Conservation (phyloP, 2,329 filamentous ascomycete genomes). For the Neofusicoccum parvum region DNA sequence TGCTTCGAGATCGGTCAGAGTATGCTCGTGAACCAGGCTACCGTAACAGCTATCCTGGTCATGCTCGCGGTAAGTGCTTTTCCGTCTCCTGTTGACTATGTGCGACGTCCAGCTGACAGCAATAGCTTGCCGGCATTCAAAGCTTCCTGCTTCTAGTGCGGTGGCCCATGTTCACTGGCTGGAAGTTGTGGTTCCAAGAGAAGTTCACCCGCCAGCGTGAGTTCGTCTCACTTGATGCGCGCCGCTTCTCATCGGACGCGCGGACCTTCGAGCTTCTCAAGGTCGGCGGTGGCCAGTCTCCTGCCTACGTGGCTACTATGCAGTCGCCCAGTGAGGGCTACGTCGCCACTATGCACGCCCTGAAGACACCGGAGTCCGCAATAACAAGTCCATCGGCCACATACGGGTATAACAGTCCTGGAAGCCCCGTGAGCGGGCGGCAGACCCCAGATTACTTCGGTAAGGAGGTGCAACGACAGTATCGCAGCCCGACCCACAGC, state of each 20-base stretch:
- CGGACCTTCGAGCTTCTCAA: constrained; percentile 40
- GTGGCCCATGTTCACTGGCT: constrained; percentile 82
- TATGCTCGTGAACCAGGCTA: constrained; percentile 73
- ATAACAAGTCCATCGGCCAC: constrained; percentile 16
- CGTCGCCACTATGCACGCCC: constrained; percentile 15
- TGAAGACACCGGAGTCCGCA: constrained; percentile 33
- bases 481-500: constrained; percentile 41
- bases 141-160: constrained; percentile 79
- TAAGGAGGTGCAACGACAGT: constrained; percentile 41
- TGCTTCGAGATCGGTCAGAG: constrained; percentile 65
- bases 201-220: constrained; percentile 65
- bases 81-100: neutral
- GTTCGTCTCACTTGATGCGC: constrained; percentile 87
- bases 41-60: constrained; percentile 78
- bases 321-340: constrained; percentile 27
- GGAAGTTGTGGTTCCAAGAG: constrained; percentile 66
- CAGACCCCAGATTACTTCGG: constrained; percentile 36
- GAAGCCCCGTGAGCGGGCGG: constrained; percentile 24
- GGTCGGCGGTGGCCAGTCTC: constrained; percentile 24
- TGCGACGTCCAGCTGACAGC: neutral
- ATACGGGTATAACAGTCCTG: constrained; percentile 4
- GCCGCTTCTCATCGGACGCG: constrained; percentile 35
- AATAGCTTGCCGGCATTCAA: constrained; percentile 75
- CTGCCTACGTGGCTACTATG: constrained; percentile 16
- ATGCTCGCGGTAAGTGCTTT: constrained; percentile 69